Evolutionary conservation across 2,329 filamentous ascomycete genomes (phyloP).

Genomic region (Monilinia polystroma): DNA sequence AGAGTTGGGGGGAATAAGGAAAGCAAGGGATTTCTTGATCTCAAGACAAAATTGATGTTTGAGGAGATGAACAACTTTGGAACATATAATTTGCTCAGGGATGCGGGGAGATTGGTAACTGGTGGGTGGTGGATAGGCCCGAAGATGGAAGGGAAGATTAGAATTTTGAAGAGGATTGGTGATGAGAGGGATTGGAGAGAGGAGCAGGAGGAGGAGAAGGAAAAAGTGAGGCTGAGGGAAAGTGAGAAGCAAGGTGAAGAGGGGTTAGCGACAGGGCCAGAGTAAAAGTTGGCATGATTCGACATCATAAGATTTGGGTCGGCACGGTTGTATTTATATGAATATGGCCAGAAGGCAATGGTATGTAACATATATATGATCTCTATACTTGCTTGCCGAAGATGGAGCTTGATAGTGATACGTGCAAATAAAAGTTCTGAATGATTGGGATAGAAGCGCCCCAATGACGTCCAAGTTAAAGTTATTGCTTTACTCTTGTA

Average conservation of each 20-base stretch:
- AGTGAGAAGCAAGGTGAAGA: not conserved
- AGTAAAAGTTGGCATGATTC: not conserved
- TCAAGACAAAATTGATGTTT: conserved; percentile 31
- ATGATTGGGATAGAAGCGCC: not conserved
- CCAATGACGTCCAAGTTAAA: not conserved
- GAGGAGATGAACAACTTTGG: conserved; percentile 36
- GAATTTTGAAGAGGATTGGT: conserved; percentile 34
- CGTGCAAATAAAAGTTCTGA: not conserved
- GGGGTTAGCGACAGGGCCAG: too few species aligned
- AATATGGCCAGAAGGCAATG: not conserved
- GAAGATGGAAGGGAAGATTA: conserved; percentile 52
- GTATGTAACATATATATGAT: not conserved
- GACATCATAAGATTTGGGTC: not conserved
- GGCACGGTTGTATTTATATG: not conserved
- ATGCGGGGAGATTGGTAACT: conserved; percentile 47
- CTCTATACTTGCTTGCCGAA: not conserved
- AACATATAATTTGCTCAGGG: conserved; percentile 35
- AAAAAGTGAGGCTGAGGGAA: not conserved
- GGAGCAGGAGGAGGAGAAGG: not conserved
- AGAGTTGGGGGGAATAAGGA: too few species aligned
- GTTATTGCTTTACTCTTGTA: not conserved
- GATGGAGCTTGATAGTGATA: not conserved
- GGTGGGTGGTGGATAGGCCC: conserved; percentile 66
- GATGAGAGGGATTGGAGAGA: conserved; percentile 16
- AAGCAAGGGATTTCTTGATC: conserved; percentile 27